phyloP scores from a whole-genome alignment of 2,329 filamentous ascomycete species.

The Xylariaceae sp. region DNA sequence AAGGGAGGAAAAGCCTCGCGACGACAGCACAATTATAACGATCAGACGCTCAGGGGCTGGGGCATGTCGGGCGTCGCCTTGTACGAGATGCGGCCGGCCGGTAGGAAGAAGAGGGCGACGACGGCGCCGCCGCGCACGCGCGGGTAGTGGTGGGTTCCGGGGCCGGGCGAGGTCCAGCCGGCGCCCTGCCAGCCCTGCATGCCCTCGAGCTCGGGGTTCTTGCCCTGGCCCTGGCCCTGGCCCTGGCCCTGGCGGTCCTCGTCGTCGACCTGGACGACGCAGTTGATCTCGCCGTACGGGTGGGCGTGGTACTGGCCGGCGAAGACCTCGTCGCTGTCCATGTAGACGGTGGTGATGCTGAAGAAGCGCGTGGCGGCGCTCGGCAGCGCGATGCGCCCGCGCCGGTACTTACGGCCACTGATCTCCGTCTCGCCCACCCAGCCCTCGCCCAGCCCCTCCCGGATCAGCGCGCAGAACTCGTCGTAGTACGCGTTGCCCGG shows the following conservation, averaged over 20 bases:
- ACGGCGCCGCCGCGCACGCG: conserved; percentile 41
- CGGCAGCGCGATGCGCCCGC: conserved; percentile 38
- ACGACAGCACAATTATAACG: no score
- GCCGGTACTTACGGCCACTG: conserved; percentile 38
- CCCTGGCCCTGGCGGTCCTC: neutral
- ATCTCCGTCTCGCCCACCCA: conserved; percentile 37
- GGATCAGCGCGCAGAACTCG: conserved; percentile 31
- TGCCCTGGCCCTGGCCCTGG: no score
- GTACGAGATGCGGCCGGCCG: conserved; percentile 46
- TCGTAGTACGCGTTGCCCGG: conserved; percentile 35
- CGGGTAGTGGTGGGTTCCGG: conserved; percentile 51
- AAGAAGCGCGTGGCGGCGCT: conserved; percentile 40
- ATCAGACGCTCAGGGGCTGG: conserved; percentile 25
- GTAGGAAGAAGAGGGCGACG: conserved; percentile 48
- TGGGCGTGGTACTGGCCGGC: conserved; percentile 46
- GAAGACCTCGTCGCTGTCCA: conserved; percentile 42
- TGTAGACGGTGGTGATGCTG: conserved; percentile 51
- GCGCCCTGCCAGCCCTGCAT: conserved; percentile 49
- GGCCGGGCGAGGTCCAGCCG: conserved; percentile 47
- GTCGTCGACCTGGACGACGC: conserved; percentile 42
- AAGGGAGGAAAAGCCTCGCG: no score
- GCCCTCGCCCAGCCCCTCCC: conserved; percentile 32
- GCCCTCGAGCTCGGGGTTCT: conserved; percentile 43
- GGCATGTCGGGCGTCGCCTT: conserved; percentile 34
- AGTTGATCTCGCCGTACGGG: conserved; percentile 49